These are phyloP conservation scores for Lepidopterella palustris DNA, from an alignment of 495 filamentous ascomycete species.

Conservation along the genomic window DNA sequence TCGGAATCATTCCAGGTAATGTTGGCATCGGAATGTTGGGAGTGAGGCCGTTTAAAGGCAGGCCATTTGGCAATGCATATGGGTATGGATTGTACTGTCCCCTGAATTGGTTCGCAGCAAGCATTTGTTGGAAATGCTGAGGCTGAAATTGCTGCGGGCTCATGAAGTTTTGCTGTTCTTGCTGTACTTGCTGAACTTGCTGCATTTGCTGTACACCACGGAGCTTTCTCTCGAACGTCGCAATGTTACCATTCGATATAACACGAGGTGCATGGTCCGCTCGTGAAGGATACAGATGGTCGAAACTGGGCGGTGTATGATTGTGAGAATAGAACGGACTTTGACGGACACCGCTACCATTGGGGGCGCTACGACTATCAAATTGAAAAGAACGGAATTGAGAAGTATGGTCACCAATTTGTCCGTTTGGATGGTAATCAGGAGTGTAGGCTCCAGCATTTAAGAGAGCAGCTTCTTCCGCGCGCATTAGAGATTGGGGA, in stretches of 20 bases:
- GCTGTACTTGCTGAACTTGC: conserved; percentile 22
- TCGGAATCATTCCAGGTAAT: conserved; percentile 26
- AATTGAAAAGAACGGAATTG: conserved; percentile 21
- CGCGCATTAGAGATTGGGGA: neutral
- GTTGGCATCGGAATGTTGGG: conserved; percentile 29
- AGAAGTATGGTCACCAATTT: conserved; percentile 21
- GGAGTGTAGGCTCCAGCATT: conserved; percentile 26
- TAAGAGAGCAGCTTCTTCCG: conserved; percentile 7
- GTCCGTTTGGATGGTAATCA: conserved; percentile 21
- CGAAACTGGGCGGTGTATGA: conserved; percentile 36
- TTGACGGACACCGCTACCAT: conserved; percentile 25
- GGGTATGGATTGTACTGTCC: conserved; percentile 23
- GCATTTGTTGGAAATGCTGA: conserved; percentile 26
- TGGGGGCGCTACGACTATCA: conserved; percentile 26
- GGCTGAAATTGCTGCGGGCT: conserved; percentile 20
- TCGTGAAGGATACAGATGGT: conserved; percentile 28
- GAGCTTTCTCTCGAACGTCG: conserved; percentile 45
- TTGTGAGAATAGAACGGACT: conserved; percentile 36
- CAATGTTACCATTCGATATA: conserved; percentile 38
- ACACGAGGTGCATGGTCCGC: conserved; percentile 33
- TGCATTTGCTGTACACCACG: conserved; percentile 38
- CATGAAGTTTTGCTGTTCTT: conserved; percentile 18
- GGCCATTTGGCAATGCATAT: conserved; percentile 25
- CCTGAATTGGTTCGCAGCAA: conserved; percentile 24
- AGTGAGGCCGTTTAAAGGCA: conserved; percentile 36